Percentiles rank a stretch among this genome's conserved stretches.
Conservation (phyloP, 768 basidiomycete species). For the Leucocoprinus leucothites region DNA sequence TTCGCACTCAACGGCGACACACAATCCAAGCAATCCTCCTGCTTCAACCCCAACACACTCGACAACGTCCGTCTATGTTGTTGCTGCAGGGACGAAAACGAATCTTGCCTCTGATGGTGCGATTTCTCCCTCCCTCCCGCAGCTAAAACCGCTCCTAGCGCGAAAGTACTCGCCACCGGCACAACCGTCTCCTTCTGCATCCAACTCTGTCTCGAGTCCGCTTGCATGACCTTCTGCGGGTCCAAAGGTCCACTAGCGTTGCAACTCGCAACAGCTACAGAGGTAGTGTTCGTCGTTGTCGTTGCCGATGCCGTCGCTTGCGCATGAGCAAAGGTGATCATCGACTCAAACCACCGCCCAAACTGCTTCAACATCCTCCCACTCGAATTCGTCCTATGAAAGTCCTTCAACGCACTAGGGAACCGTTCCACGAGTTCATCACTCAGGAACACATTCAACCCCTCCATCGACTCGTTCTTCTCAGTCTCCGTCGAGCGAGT, state of each 20-base stretch:
- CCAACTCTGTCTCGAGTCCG: constrained; percentile 14
- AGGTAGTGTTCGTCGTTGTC: constrained; percentile 15
- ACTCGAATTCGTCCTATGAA: constrained; percentile 44
- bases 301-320: constrained; percentile 17
- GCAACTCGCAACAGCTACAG: constrained; percentile 7
- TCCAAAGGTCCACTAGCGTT: not conserved
- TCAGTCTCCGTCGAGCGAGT: constrained; percentile 17
- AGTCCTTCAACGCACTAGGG: constrained; percentile 58
- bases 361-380: constrained; percentile 55
- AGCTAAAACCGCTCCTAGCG: constrained; percentile 10
- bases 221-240: constrained; percentile 20
- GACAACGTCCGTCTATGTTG: constrained; percentile 1
- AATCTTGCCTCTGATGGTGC: not conserved
- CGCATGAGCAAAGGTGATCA: constrained; percentile 32
- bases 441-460: constrained; percentile 48
- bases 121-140: constrained; percentile 11
- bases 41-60: constrained; percentile 7
- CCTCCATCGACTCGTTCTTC: constrained; percentile 32
- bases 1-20: constrained; percentile 62
- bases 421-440: constrained; percentile 62
- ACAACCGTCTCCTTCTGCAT: constrained; percentile 13
- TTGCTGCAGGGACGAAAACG: not conserved
- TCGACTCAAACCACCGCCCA: constrained; percentile 60
- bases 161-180: constrained; percentile 11
- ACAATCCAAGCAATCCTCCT: constrained; percentile 19